Conservation (phyloP, 2,329 filamentous ascomycete species). For the Diaporthe vaccinii region DNA sequence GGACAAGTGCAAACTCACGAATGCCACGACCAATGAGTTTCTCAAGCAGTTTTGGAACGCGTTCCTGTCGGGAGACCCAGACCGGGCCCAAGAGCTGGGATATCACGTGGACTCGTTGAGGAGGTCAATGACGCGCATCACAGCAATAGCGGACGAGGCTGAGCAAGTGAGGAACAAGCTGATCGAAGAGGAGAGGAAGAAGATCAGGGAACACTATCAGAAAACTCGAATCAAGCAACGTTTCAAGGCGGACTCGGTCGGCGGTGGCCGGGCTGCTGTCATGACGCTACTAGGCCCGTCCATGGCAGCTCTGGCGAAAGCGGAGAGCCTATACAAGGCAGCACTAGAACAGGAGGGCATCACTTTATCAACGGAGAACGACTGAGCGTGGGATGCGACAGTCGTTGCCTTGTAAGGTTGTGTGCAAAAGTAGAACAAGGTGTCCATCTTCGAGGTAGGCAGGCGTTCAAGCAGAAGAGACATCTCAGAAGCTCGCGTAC, state of each 20-base stretch:
- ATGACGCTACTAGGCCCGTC: slow-evolving; percentile 82
- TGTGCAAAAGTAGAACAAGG: background rate
- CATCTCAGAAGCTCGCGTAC: background rate
- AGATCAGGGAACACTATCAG: slow-evolving; percentile 78
- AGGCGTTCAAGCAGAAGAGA: background rate
- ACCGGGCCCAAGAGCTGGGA: slow-evolving; percentile 83
- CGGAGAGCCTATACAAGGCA: slow-evolving; percentile 78
- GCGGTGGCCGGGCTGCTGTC: slow-evolving; percentile 83
- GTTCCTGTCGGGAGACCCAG: slow-evolving; percentile 88
- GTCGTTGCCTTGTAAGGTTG: background rate
- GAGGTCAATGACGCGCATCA: slow-evolving; percentile 82
- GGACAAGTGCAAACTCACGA: slow-evolving; percentile 75
- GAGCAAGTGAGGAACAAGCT: slow-evolving; percentile 79
- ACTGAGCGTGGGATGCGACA: background rate
- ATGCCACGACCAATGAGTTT: slow-evolving; percentile 95
- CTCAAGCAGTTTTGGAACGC: slow-evolving; percentile 97
- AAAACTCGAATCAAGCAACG: slow-evolving; percentile 80
- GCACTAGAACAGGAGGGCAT: slow-evolving; percentile 76
- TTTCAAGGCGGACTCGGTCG: slow-evolving; percentile 76
- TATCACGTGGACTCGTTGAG: slow-evolving; percentile 86
- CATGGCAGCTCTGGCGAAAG: slow-evolving; percentile 77
- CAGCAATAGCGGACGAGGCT: slow-evolving; percentile 83
- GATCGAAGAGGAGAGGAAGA: slow-evolving; percentile 75
- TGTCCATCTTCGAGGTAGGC: background rate
- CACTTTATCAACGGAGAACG: slow-evolving; percentile 40